These are phyloP conservation scores for Tremella yokohamensis DNA, from an alignment of 768 basidiomycete species.

Conservation along the genomic window DNA sequence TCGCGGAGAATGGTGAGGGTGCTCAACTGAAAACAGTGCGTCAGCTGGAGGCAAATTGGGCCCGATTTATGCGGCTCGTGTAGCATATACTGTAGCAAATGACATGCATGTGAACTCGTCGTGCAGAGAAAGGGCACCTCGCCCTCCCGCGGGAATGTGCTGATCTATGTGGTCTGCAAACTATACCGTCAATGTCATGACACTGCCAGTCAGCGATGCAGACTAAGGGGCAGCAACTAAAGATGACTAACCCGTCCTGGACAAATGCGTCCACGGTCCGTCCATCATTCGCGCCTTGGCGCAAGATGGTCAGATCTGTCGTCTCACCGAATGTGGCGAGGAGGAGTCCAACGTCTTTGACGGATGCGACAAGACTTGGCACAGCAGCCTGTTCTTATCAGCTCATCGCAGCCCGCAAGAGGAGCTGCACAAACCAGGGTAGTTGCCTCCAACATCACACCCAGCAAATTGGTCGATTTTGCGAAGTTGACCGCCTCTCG, in stretches of 20 bases:
- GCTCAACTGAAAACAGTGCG: slow-evolving; percentile 15
- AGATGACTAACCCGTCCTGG: slow-evolving; percentile 40
- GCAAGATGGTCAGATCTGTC: slow-evolving; percentile 52
- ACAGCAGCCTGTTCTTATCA: slow-evolving; percentile 65
- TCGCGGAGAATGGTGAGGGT: slow-evolving; percentile 7
- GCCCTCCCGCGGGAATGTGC: no score
- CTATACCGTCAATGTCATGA: slow-evolving; percentile 1
- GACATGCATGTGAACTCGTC: no score
- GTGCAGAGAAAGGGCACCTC: no score
- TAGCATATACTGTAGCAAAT: neutral
- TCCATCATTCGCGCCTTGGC: slow-evolving; percentile 35
- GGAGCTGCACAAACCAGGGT: slow-evolving; percentile 64
- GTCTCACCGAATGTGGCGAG: slow-evolving; percentile 74
- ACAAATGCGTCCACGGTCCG: slow-evolving; percentile 43
- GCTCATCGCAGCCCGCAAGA: neutral
- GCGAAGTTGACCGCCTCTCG: slow-evolving; percentile 91
- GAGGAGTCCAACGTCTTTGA: slow-evolving; percentile 82
- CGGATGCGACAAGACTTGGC: slow-evolving; percentile 80
- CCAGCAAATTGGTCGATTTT: slow-evolving; percentile 84
- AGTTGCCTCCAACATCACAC: slow-evolving; percentile 80
- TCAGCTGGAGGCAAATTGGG: slow-evolving; percentile 38
- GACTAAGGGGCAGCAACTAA: neutral
- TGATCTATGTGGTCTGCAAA: neutral
- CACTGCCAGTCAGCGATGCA: neutral
- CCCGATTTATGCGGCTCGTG: slow-evolving; percentile 34